These are phyloP conservation scores for Pezicula carpinea DNA, from an alignment of 2,329 filamentous ascomycete genomes.

Conservation along the genomic window DNA sequence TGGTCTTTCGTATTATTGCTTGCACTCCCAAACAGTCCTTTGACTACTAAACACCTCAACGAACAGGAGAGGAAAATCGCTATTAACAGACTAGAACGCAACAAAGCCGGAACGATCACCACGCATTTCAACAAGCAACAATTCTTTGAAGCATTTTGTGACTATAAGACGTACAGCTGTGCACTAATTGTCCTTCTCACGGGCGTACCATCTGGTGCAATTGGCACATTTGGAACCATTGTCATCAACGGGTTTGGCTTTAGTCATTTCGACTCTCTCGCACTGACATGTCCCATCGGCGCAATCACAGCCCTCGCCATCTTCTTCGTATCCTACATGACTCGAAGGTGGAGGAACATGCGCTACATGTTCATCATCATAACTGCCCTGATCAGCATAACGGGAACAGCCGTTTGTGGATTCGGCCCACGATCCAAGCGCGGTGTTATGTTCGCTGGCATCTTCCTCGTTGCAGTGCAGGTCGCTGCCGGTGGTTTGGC, in stretches of 20 bases:
- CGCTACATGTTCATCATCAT: conserved; percentile 24
- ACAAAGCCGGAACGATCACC: conserved; percentile 43
- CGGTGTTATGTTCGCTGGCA: conserved; percentile 22
- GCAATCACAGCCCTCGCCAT: conserved; percentile 28
- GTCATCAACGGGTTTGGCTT: conserved; percentile 33
- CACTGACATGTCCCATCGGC: conserved; percentile 30
- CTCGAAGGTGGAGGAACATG: conserved; percentile 18
- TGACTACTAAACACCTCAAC: conserved; percentile 27
- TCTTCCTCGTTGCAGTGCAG: conserved; percentile 13
- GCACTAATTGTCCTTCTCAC: conserved; percentile 26
- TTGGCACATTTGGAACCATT: conserved; percentile 29
- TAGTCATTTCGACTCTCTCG: conserved; percentile 27
- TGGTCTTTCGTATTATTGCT: conserved; percentile 23
- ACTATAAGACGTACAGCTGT: conserved; percentile 28
- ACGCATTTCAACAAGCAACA: conserved; percentile 24
- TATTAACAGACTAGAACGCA: conserved; percentile 23
- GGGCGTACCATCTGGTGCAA: conserved; percentile 26
- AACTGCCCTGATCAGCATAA: conserved; percentile 8
- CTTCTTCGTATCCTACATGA: conserved; percentile 28
- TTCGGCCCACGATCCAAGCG: conserved; percentile 25
- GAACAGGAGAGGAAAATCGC: conserved; percentile 23
- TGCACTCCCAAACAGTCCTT: conserved; percentile 27
- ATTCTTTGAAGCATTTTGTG: conserved; percentile 23
- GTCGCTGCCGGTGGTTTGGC: conserved; percentile 23
- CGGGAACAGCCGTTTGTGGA: conserved; percentile 11